Evolutionary conservation across 805 yeast species (phyloP).

Genomic region (Barnettozyma vustinii): DNA sequence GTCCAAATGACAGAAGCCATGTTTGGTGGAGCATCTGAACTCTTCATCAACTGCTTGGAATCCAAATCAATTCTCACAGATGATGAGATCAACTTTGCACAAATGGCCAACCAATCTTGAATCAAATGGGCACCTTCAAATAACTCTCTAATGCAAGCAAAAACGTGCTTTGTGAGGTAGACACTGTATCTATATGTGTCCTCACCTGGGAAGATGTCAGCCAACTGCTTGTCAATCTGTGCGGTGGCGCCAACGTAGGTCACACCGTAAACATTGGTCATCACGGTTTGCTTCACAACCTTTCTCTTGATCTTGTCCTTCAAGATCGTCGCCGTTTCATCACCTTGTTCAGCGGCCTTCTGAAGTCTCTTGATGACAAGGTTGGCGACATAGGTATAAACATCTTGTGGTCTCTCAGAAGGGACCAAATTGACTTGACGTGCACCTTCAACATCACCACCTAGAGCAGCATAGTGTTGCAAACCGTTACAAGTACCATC

Average conservation of each 20-base stretch:
- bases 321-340: conserved; percentile 40
- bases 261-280: conserved; percentile 98
- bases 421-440: conserved; percentile 72
- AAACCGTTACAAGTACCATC: conserved; percentile 87
- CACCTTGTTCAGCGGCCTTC: conserved; percentile 47
- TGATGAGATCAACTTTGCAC: conserved; percentile 75
- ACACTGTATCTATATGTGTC: conserved; percentile 45
- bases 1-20: conserved; percentile 96
- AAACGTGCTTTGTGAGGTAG: conserved; percentile 73
- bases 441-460: conserved; percentile 83
- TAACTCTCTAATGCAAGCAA: conserved; percentile 76
- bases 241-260: conserved; percentile 89
- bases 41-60: conserved; percentile 33
- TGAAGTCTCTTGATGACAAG: conserved; percentile 53
- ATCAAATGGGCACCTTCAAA: conserved; percentile 90
- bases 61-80: conserved; percentile 67
- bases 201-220: conserved; percentile 48
- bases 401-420: conserved; percentile 70
- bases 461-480: conserved; percentile 83
- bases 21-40: conserved; percentile 47
- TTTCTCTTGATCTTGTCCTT: conserved; percentile 71
- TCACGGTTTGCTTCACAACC: conserved; percentile 93
- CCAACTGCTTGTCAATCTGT: conserved; percentile 78
- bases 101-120: conserved; percentile 92
- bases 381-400: conserved; percentile 64